Evolutionary conservation across 1,284 basidiomycete species (phyloP), one percentile per base, ranked within the genome.

Genomic region (Irpex sp.): DNA sequence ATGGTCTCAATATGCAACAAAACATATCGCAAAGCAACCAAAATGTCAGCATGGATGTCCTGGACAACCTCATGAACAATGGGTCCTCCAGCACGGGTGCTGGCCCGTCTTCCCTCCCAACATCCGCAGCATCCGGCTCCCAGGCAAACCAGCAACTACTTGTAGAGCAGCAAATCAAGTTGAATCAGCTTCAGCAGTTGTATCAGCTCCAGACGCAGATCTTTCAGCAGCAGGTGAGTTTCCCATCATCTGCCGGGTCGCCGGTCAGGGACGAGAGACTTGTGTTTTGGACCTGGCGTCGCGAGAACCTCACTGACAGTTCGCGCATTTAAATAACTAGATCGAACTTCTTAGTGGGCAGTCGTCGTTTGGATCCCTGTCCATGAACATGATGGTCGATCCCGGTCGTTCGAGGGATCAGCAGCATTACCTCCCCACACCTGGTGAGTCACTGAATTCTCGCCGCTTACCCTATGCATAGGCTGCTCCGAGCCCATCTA

Each of bases 201-300:
- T 82, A 82, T 1, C 89, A 91, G 72, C 76, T 93, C 2, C 91
- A 93, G 71, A 86, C 85, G 62, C 89, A 92, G 79, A 91, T 93
- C 64, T 89, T 93, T 63, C 91, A 93, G 69, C 91, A 93, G 72
- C 91, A 93, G 86, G 91, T 88, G 62, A 58, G 64, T 69, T 51
- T 26, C 59, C 38, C 59, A 37, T 60, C 61, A 54, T 19, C 26
- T 26, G 26, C 26, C 26, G 26, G 26, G 26, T 26, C 26, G 26
- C 26, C 26, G 26, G 26, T 4, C 26, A 26, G 26, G 26, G 26
- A 26, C 26, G 26, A 26, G 26, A 26, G 26, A 26, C 26, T 26
- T 26, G 26, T 26, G 26, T 26, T 26, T 26, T 26, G 26, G 26
- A 26, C 26, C 59, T 40, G 51, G 58, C 15, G 13, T 40, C 26